phyloP scores from a whole-genome alignment of 805 yeast genomes.

The Yarrowia bubula region DNA sequence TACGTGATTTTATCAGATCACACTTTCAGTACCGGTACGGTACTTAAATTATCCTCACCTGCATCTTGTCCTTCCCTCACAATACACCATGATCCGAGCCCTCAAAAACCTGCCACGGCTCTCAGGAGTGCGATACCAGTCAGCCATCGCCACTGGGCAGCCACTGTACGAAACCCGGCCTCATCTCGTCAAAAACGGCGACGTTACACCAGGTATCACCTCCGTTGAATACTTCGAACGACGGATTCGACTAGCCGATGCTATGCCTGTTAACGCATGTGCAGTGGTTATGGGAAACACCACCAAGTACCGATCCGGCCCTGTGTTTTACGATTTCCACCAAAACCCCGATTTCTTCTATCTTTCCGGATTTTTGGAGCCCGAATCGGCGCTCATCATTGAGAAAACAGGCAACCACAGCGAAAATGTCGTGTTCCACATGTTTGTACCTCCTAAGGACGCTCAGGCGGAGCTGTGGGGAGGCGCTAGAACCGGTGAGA shows the following conservation, averaged over 20 bases:
- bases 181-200: conserved; percentile 67
- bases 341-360: conserved; percentile 88
- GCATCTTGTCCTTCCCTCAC: not conserved
- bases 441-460: conserved; percentile 80
- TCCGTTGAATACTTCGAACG: conserved; percentile 79
- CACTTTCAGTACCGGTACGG: no score
- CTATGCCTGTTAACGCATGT: conserved; percentile 60
- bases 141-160: conserved; percentile 58
- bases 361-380: conserved; percentile 90
- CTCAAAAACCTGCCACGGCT: not conserved
- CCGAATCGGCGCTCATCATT: conserved; percentile 63
- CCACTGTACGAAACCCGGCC: conserved; percentile 86
- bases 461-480: conserved; percentile 86
- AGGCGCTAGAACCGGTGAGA: conserved; percentile 84
- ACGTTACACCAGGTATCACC: conserved; percentile 82
- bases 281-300: conserved; percentile 74
- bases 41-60: no score
- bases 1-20: not conserved
- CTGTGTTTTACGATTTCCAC: conserved; percentile 88
- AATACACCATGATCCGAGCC: conserved; percentile 12
- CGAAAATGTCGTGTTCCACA: conserved; percentile 31
- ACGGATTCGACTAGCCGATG: conserved; percentile 55
- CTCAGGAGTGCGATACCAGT: not conserved
- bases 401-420: conserved; percentile 46
- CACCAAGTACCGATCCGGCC: conserved; percentile 78